These are phyloP conservation scores for Groenewaldozyma auringiensis DNA, from an alignment of 1,139 yeast genomes.

Conservation along the genomic window DNA sequence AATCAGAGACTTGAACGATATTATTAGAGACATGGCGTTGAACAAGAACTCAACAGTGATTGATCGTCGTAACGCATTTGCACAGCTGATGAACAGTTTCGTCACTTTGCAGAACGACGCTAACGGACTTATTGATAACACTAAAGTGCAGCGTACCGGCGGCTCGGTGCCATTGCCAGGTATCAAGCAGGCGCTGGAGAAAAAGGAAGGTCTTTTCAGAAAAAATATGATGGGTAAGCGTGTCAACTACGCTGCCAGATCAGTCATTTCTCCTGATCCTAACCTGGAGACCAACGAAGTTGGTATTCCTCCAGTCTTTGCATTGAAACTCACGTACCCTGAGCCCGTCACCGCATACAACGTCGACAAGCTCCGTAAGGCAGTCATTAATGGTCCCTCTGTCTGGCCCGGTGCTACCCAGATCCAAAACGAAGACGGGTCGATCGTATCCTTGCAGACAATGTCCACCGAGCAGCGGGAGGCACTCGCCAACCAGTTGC, in stretches of 20 bases:
- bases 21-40: conserved; percentile 34
- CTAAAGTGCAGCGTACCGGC: conserved; percentile 66
- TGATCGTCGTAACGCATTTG: conserved; percentile 70
- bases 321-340: conserved; percentile 89
- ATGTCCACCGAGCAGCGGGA: conserved; percentile 93
- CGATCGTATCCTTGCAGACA: conserved; percentile 69
- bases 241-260: conserved; percentile 97
- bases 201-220: conserved; percentile 97
- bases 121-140: conserved; percentile 85
- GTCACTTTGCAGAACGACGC: conserved; percentile 94
- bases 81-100: conserved; percentile 88
- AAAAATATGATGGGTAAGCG: conserved; percentile 99
- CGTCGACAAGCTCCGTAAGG: conserved; percentile 82
- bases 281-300: conserved; percentile 95
- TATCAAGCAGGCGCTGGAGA: conserved; percentile 93
- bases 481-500: conserved; percentile 89
- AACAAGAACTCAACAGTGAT: conserved; percentile 57
- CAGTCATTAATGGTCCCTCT: conserved; percentile 95
- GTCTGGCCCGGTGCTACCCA: conserved; percentile 99
- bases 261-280: conserved; percentile 99
- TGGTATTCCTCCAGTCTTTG: conserved; percentile 98
- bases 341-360: conserved; percentile 97
- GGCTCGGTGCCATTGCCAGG: conserved; percentile 81
- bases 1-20: conserved; percentile 84
- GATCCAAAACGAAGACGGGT: conserved; percentile 95